phyloP scores from a whole-genome alignment of 1,284 basidiomycete species.

The Ganoderma resinaceum region DNA sequence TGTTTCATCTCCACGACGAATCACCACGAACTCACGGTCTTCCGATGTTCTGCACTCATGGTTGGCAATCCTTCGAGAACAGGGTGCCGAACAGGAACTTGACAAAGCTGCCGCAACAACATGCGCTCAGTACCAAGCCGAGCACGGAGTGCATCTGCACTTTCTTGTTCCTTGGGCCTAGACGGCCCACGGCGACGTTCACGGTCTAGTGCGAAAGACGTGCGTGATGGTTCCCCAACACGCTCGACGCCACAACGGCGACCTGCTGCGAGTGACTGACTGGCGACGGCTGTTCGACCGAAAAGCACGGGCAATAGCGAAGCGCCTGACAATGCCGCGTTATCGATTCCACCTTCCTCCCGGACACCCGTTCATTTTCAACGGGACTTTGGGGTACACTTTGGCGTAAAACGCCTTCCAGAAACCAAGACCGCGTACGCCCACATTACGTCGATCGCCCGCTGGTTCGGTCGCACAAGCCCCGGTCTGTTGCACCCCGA shows the following conservation, averaged over 20 bases:
- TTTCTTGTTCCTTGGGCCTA: not conserved
- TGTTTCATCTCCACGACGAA: not conserved
- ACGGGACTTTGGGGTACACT: not conserved
- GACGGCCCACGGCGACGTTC: not conserved
- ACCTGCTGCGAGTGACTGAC: not conserved
- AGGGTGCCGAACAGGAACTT: not conserved
- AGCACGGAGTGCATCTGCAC: not conserved
- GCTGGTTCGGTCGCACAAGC: not conserved
- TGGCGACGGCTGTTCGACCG: not conserved
- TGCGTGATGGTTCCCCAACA: not conserved
- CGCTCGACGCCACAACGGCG: constrained; percentile 7
- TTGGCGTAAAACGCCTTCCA: not conserved
- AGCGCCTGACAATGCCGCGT: not conserved
- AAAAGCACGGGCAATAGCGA: not conserved
- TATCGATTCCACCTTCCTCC: not conserved
- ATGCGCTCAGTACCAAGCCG: not conserved
- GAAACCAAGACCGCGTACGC: not conserved
- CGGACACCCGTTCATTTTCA: not conserved
- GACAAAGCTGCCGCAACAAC: not conserved
- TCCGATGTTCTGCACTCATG: not conserved
- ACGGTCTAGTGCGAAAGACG: not conserved
- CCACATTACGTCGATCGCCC: not conserved
- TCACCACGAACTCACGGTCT: not conserved
- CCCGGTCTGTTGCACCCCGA: not conserved
- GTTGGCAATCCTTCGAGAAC: not conserved